Evolutionary conservation across 73 alveolate species (phyloP).

Genomic region (Urostyla sp.): DNA sequence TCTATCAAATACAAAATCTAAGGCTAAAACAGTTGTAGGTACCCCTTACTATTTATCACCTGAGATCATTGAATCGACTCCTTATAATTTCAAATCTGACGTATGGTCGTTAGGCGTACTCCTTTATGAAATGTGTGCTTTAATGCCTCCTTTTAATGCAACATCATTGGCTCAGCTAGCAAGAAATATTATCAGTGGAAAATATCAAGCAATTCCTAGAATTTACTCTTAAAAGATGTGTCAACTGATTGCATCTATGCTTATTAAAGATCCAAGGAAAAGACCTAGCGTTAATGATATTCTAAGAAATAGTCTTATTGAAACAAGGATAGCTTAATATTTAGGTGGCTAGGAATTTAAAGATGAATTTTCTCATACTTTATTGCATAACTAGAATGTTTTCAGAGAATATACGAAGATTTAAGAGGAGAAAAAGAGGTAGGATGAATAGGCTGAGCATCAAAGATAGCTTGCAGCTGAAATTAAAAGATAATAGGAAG

Average conservation of each 20-base stretch:
- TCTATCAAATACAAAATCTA: constrained; percentile 71
- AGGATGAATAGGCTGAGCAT: constrained; percentile 4
- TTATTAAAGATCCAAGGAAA: constrained; percentile 79
- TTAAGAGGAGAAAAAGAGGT: constrained; percentile 13
- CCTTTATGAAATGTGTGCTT: constrained; percentile 88
- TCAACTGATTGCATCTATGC: constrained; percentile 65
- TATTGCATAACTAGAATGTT: constrained; percentile 75
- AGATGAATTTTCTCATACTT: constrained; percentile 87
- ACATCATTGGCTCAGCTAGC: constrained; percentile 81
- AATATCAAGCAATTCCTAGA: constrained; percentile 73
- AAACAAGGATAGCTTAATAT: constrained; percentile 80
- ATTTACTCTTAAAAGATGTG: constrained; percentile 81
- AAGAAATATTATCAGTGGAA: constrained; percentile 77
- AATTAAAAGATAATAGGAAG: constrained; percentile 37
- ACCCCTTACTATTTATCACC: constrained; percentile 93
- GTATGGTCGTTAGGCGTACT: constrained; percentile 91
- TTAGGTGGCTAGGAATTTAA: constrained; percentile 77
- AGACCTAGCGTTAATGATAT: constrained; percentile 89
- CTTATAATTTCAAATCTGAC: constrained; percentile 87
- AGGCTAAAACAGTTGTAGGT: constrained; percentile 86
- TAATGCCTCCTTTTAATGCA: constrained; percentile 91
- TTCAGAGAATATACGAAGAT: constrained; percentile 55
- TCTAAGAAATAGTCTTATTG: constrained; percentile 77
- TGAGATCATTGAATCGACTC: constrained; percentile 78
- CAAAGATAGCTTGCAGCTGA: not conserved